phyloP scores from a whole-genome alignment of 176 grass and related monocot genomes.

The Hordeum marinum region DNA sequence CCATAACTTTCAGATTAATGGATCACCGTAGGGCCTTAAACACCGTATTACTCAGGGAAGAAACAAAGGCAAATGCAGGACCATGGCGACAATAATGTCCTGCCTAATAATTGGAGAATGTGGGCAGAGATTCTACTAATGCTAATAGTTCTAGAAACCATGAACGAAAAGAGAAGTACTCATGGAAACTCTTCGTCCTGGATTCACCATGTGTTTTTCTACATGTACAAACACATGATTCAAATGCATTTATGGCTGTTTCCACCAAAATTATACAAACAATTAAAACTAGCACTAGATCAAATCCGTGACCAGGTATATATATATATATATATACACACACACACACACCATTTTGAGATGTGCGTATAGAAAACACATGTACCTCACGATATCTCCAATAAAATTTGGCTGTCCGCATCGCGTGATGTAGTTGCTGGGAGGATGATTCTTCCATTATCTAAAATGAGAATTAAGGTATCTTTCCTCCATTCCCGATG shows the following conservation, averaged over 20 bases:
- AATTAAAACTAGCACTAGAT: not conserved
- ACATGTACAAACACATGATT: not conserved
- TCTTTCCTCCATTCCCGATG: not conserved
- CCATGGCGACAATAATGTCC: slow-evolving; percentile 29
- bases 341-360: too few species aligned
- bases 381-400: not conserved
- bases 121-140: not conserved
- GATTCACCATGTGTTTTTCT: not conserved
- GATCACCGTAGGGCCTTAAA: not conserved
- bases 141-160: not conserved
- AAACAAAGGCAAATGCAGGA: slow-evolving; percentile 28
- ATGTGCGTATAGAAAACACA: not conserved
- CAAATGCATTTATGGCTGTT: not conserved
- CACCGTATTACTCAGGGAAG: slow-evolving; percentile 16
- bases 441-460: not conserved
- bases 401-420: not conserved
- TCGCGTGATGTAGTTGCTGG: not conserved
- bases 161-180: not conserved
- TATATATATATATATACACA: too few species aligned
- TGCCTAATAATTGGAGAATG: not conserved
- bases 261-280: not conserved
- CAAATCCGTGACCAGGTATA: not conserved
- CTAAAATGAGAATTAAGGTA: not conserved
- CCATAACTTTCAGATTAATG: slow-evolving; percentile 16
- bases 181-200: not conserved